Evolutionary conservation across 352 stramenopile species (phyloP).

Genomic region (Phytophthora vignae): DNA sequence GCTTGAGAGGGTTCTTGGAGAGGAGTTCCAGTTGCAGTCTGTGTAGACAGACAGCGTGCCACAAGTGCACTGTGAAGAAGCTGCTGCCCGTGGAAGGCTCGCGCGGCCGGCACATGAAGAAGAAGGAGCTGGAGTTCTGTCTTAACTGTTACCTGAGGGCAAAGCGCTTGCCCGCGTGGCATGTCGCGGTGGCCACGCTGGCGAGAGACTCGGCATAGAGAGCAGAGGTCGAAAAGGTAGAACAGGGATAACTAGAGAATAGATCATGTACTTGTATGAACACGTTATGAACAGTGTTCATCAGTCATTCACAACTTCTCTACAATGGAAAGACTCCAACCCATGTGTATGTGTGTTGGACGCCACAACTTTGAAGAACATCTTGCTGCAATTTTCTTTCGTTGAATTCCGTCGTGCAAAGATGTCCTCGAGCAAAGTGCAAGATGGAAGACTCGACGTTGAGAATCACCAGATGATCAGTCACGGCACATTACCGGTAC

Average conservation of each 20-base stretch:
- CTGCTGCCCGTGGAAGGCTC: slow-evolving; percentile 39
- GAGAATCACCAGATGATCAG: slow-evolving; percentile 10
- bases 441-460: background rate
- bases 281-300: background rate
- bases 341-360: background rate
- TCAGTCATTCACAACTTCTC: background rate
- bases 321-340: background rate
- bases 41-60: slow-evolving; percentile 36
- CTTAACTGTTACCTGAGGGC: slow-evolving; percentile 44
- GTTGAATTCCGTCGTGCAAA: background rate
- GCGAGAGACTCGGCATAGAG: slow-evolving; percentile 16
- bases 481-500: background rate
- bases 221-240: slow-evolving; percentile 1
- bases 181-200: slow-evolving; percentile 36
- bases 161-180: slow-evolving; percentile 27
- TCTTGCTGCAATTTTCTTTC: background rate
- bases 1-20: slow-evolving; percentile 29
- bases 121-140: slow-evolving; percentile 43
- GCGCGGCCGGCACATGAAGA: slow-evolving; percentile 31
- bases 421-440: background rate
- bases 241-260: background rate
- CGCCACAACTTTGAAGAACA: slow-evolving; percentile 3
- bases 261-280: background rate
- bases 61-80: slow-evolving; percentile 55
- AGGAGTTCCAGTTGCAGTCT: slow-evolving; percentile 28